Percentiles rank a stretch among this genome's conserved stretches.
Conservation (phyloP, 1,284 basidiomycete species). For the Exobasidium cylindrosporum region DNA sequence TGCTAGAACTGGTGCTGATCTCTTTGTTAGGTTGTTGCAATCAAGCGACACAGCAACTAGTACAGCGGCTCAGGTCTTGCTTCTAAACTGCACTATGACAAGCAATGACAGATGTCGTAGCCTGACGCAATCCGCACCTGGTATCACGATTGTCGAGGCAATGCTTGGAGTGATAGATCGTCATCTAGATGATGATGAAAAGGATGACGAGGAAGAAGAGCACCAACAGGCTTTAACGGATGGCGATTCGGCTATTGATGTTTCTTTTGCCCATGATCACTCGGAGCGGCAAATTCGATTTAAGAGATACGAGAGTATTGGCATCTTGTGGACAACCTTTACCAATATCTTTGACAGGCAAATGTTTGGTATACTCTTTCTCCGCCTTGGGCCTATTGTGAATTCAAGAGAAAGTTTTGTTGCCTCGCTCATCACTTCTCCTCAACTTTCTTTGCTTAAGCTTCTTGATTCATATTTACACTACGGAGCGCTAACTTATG, state of each 20-base stretch:
- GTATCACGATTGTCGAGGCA: neutral
- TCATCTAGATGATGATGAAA: conserved; percentile 3
- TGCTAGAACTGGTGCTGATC: neutral
- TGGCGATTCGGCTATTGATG: conserved; percentile 1
- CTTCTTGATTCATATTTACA: conserved; percentile 36
- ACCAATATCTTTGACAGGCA: conserved; percentile 24
- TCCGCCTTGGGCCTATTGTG: conserved; percentile 19
- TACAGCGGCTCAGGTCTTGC: neutral
- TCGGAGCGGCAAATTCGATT: neutral
- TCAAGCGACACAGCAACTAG: neutral
- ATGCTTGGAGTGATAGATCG: neutral
- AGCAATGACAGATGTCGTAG: neutral
- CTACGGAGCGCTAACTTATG: conserved; percentile 7
- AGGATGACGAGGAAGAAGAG: conserved; percentile 6
- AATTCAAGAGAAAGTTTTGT: conserved; percentile 10
- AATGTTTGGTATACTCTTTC: conserved; percentile 18
- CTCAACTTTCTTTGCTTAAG: conserved; percentile 34
- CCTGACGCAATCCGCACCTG: neutral
- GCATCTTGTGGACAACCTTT: conserved; percentile 32
- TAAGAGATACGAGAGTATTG: conserved; percentile 14
- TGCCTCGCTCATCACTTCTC: conserved; percentile 20
- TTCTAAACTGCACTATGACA: neutral
- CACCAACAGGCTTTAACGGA: neutral
- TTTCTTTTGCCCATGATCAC: neutral
- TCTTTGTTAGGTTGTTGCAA: neutral